Evolutionary conservation across 306 rosid species (phyloP).

Genomic region (Canavalia ensiformis): DNA sequence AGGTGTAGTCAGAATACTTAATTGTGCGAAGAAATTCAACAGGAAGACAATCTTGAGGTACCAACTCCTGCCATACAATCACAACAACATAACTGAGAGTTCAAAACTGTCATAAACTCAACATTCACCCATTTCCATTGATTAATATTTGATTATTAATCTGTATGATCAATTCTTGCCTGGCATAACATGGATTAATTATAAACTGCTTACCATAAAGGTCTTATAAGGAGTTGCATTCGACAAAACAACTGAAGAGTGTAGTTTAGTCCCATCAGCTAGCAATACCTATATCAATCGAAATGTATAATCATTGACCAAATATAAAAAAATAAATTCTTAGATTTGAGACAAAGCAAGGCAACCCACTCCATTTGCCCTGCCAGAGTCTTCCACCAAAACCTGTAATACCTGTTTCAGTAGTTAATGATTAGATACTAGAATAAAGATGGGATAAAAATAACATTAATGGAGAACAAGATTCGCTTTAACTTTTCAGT

Average conservation of each 20-base stretch:
- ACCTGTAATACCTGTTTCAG: conserved; percentile 63
- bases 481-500: neutral
- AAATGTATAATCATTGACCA: conserved; percentile 9
- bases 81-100: neutral
- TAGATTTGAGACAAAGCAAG: neutral
- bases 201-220: conserved; percentile 64
- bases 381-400: conserved; percentile 64
- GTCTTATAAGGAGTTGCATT: conserved; percentile 90
- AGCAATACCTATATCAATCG: conserved; percentile 59
- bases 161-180: conserved; percentile 1
- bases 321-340: conserved; percentile 28
- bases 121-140: neutral
- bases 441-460: neutral
- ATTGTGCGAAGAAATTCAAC: conserved; percentile 60
- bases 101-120: neutral
- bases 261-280: conserved; percentile 79
- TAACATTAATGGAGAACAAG: neutral
- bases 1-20: conserved; percentile 66
- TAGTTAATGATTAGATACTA: conserved; percentile 11
- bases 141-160: neutral
- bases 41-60: conserved; percentile 61
- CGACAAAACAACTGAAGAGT: conserved; percentile 78
- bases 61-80: conserved; percentile 57
- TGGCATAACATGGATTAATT: neutral
- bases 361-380: conserved; percentile 72